Conservation (phyloP, 2,329 filamentous ascomycete genomes). For the Fusarium sp. region DNA sequence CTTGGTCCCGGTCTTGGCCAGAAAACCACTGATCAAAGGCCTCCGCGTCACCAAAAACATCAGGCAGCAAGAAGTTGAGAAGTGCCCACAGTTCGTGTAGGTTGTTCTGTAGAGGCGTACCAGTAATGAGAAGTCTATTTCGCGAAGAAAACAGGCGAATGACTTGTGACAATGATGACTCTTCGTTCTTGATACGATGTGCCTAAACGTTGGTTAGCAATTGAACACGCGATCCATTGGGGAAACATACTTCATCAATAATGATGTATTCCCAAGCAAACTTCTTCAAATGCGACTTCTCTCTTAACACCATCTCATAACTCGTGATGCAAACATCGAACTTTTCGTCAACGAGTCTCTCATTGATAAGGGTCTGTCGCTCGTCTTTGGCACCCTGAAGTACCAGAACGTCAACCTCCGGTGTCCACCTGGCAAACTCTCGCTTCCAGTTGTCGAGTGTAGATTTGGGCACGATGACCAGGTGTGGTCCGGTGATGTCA, state of each 20-base stretch:
- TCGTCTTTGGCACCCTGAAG: constrained; percentile 97
- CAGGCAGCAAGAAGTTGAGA: constrained; percentile 96
- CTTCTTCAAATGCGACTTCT: constrained; percentile 95
- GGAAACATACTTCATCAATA: constrained; percentile 78
- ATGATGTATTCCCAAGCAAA: constrained; percentile 99
- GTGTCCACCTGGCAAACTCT: constrained; percentile 94
- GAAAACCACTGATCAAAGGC: constrained; percentile 99
- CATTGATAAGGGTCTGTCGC: constrained; percentile 86
- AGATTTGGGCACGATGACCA: constrained; percentile 94
- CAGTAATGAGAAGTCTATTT: constrained; percentile 94
- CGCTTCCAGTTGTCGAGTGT: constrained; percentile 99
- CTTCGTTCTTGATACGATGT: constrained; percentile 99
- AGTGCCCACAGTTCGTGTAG: constrained; percentile 97
- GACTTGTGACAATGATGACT: constrained; percentile 95
- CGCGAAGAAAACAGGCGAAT: constrained; percentile 96
- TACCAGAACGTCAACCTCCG: constrained; percentile 93
- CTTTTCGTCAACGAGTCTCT: constrained; percentile 90
- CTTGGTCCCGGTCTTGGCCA: constrained; percentile 88
- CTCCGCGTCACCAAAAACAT: constrained; percentile 96
- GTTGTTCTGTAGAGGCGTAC: constrained; percentile 97
- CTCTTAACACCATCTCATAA: constrained; percentile 98
- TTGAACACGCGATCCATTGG: background rate
- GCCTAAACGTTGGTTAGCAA: constrained; percentile 58
- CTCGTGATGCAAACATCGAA: constrained; percentile 99
- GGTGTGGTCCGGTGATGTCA: constrained; percentile 89